Conservation (phyloP, 352 stramenopile genomes). For the Pythium brachiatum region DNA sequence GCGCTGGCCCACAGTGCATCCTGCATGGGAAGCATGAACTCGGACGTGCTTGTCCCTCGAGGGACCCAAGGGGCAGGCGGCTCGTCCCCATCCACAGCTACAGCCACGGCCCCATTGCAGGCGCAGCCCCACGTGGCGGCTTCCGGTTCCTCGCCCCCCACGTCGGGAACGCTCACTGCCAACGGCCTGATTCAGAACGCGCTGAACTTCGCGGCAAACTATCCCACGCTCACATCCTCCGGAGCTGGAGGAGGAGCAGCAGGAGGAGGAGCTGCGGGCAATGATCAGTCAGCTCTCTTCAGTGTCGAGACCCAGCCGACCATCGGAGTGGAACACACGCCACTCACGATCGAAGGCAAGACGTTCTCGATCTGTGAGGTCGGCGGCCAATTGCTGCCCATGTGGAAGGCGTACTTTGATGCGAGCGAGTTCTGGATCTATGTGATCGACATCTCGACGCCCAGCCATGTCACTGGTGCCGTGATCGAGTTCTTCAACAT, state of each 20-base stretch:
- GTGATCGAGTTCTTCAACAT: slow-evolving; percentile 69
- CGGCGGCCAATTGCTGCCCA: slow-evolving; percentile 60
- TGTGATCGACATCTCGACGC: slow-evolving; percentile 60
- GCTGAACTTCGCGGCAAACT: slow-evolving; percentile 13
- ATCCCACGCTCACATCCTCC: slow-evolving; percentile 11
- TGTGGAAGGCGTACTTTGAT: slow-evolving; percentile 71
- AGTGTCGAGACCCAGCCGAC: slow-evolving; percentile 51
- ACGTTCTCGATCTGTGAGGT: slow-evolving; percentile 55
- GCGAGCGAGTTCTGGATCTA: slow-evolving; percentile 70
- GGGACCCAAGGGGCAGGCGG: neutral
- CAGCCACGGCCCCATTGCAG: neutral
- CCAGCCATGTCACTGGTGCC: slow-evolving; percentile 42
- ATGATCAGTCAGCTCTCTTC: neutral
- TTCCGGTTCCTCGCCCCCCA: neutral
- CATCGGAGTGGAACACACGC: slow-evolving; percentile 61
- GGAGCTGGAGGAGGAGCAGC: slow-evolving; percentile 11
- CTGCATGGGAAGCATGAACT: neutral
- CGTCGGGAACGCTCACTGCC: neutral
- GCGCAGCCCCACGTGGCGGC: neutral
- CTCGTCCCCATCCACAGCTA: neutral
- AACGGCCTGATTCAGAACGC: slow-evolving; percentile 17
- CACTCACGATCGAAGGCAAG: slow-evolving; percentile 39
- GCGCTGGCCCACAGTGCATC: slow-evolving; percentile 22
- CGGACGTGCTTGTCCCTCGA: slow-evolving; percentile 4
- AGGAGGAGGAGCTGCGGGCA: slow-evolving; percentile 3